Base-by-base conservation (phyloP, 768 basidiomycete species). In the Collybia sp. region DNA sequence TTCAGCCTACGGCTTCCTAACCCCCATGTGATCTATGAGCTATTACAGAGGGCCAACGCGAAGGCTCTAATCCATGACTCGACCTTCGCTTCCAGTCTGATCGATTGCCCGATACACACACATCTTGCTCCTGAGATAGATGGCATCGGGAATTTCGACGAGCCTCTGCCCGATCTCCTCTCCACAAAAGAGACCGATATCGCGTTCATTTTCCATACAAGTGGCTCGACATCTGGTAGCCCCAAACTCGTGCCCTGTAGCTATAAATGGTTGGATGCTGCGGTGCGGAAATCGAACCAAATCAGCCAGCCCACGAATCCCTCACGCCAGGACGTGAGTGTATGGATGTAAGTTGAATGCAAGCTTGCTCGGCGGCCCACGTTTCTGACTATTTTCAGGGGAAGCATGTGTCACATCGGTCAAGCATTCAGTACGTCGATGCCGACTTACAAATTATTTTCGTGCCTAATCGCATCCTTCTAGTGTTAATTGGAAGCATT, bases 321-420 rank as follows among this genome's bases (percentile, higher is more conserved):
- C 45, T 63, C 62, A 19, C 63, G 66, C 45, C 75, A 71, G 58
- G 81, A 85, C 52, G 77, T 83, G 46, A 72, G 71, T 12, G 70
- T 71, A 12, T 55, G 76, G 77, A 75, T 83, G 82, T 83, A 55
- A 64, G 82, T 73, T 44, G 31, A 46, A 48, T 52, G 31, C 12
- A 19, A n/a, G 17, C 9, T 12, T 40, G 9, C 37, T 40, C 43
- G 41, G 43, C 30, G 16, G 12, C 30, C 37, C 37, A 33, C 43
- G 19, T 49, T 31, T 39, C 42, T 39, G 46, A 32, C 46, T 45
- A 50, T 60, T 36, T 54, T 45, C 68, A 88, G 85, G 72, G 86
- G 88, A 47, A 85, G 83, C 70, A 85, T 89, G 84, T 88, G 83
- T 59, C 88, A 88, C 64, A 88, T 88, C 50, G 88, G 66, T 20